Conservation (phyloP, 768 basidiomycete species). For the Boletus pseudopeckii region DNA sequence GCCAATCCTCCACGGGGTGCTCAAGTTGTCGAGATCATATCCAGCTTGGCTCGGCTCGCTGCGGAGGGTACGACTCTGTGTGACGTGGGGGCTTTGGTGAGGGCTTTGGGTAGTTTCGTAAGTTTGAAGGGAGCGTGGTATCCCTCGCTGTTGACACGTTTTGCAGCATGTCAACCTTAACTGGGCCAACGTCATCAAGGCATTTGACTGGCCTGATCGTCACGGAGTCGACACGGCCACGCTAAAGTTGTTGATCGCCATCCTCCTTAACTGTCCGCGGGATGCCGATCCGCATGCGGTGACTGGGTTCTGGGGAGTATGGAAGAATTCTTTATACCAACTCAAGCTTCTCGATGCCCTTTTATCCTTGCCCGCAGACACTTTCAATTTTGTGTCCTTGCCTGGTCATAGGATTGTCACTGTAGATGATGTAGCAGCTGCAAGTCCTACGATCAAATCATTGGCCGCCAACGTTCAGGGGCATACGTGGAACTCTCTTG, state of each 20-base stretch:
- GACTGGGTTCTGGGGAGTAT: conserved; percentile 79
- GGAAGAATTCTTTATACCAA: conserved; percentile 84
- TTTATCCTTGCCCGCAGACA: conserved; percentile 83
- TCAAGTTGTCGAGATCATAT: conserved; percentile 69
- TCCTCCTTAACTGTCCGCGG: conserved; percentile 79
- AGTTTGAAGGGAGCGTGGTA: conserved; percentile 31
- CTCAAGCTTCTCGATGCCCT: conserved; percentile 85
- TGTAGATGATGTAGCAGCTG: conserved; percentile 79
- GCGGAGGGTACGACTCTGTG: conserved; percentile 70
- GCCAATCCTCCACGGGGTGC: conserved; percentile 65
- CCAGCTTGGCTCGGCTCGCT: conserved; percentile 62
- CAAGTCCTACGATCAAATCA: conserved; percentile 89
- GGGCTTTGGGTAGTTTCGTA: conserved; percentile 72
- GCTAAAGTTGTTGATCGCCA: conserved; percentile 82
- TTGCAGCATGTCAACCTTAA: conserved; percentile 61
- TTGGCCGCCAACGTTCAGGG: conserved; percentile 88
- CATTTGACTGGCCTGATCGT: conserved; percentile 83
- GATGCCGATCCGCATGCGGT: conserved; percentile 77
- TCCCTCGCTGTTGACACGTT: conserved; percentile 11
- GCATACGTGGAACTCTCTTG: conserved; percentile 92
- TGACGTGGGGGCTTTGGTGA: conserved; percentile 71
- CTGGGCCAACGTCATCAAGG: conserved; percentile 79
- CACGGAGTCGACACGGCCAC: conserved; percentile 87
- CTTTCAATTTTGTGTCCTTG: conserved; percentile 88
- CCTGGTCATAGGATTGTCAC: conserved; percentile 83